phyloP scores from a whole-genome alignment of 306 rosid genomes.

The Corylus heterophylla region DNA sequence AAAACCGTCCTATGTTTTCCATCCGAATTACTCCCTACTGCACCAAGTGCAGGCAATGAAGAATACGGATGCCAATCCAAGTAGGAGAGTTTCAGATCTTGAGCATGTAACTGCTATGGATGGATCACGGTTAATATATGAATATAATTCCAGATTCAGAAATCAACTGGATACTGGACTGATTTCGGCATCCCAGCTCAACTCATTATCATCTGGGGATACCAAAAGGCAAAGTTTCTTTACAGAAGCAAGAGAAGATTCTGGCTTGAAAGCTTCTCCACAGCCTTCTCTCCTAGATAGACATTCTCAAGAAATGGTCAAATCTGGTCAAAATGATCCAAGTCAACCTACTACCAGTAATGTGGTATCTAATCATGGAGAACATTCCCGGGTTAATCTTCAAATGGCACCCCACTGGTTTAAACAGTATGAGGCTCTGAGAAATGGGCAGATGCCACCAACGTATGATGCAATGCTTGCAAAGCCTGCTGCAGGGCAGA shows the following conservation, averaged over 20 bases:
- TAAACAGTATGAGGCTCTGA: conserved; percentile 34
- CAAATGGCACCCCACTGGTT: conserved; percentile 40
- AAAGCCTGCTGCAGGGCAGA: conserved; percentile 30
- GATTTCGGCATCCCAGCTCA: conserved; percentile 26
- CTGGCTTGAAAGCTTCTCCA: conserved; percentile 9
- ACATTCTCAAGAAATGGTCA: conserved; percentile 30
- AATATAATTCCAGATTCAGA: conserved; percentile 12
- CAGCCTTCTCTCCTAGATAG: conserved; percentile 30
- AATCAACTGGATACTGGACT: conserved; percentile 28
- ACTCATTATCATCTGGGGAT: conserved; percentile 22
- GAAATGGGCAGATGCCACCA: conserved; percentile 44
- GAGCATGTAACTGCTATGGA: conserved; percentile 27
- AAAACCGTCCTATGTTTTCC: conserved; percentile 26
- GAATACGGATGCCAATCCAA: conserved; percentile 37
- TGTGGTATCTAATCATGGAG: conserved; percentile 26
- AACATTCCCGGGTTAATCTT: conserved; percentile 31
- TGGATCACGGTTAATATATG: conserved; percentile 33
- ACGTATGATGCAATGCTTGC: conserved; percentile 32
- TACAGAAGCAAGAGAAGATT: conserved; percentile 43
- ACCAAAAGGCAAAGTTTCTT: conserved; percentile 30
- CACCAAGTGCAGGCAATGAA: conserved; percentile 33
- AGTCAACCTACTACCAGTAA: conserved; percentile 33
- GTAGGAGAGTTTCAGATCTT: conserved; percentile 30
- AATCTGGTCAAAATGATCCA: conserved; percentile 31
- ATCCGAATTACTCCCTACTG: conserved; percentile 31